These are phyloP conservation scores for Hygrocybe punicea DNA, from an alignment of 768 basidiomycete species.

Conservation along the genomic window DNA sequence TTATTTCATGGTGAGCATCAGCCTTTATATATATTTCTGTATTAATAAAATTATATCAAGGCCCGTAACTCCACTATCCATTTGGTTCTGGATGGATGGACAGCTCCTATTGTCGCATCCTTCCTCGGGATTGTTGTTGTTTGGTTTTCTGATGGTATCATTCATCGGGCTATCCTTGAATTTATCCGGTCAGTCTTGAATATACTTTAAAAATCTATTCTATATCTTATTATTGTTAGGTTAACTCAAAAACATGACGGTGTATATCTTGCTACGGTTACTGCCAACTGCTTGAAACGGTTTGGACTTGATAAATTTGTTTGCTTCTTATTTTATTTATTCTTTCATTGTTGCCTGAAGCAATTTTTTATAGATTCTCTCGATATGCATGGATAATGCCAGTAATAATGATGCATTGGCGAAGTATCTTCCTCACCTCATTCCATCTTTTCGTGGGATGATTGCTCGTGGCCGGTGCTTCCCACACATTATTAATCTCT, in stretches of 20 bases:
- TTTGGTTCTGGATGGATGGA: conserved; percentile 37
- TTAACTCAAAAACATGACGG: conserved; percentile 29
- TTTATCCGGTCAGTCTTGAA: conserved; percentile 26
- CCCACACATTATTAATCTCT: conserved; percentile 33
- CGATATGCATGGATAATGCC: conserved; percentile 33
- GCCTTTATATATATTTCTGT: neutral
- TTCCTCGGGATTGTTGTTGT: conserved; percentile 33
- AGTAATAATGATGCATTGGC: conserved; percentile 27
- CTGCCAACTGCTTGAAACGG: conserved; percentile 23
- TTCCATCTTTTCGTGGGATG: conserved; percentile 26
- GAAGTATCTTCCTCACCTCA: conserved; percentile 14
- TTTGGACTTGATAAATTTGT: conserved; percentile 25
- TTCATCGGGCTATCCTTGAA: conserved; percentile 31
- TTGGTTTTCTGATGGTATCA: conserved; percentile 26
- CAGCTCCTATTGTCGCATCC: conserved; percentile 24
- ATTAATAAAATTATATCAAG: conserved; percentile 5
- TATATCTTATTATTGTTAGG: conserved; percentile 10
- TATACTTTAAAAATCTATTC: too few species aligned
- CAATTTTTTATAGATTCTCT: conserved; percentile 21
- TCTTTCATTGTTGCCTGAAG: neutral
- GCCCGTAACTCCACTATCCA: conserved; percentile 21
- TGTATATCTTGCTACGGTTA: conserved; percentile 25
- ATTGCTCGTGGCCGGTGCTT: conserved; percentile 21
- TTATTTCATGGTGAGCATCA: neutral
- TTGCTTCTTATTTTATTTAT: conserved; percentile 14